Percentiles rank a stretch among this genome's conserved stretches.
Conservation (phyloP, 352 stramenopile genomes). For the Globisporangium spiculum region DNA sequence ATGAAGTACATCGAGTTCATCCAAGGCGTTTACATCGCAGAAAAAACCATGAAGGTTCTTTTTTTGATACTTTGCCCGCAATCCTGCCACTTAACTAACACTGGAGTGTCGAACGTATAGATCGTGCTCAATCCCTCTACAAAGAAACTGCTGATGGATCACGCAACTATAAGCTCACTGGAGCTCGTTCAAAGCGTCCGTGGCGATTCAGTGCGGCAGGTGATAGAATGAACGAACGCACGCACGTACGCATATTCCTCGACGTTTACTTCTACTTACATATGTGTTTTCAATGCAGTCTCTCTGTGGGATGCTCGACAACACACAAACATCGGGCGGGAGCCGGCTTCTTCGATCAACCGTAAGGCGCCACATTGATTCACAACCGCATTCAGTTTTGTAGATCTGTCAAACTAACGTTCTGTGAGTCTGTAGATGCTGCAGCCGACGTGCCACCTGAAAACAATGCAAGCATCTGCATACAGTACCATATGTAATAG, state of each 20-base stretch:
- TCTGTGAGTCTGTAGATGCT: slow-evolving; percentile 47
- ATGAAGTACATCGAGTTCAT: slow-evolving; percentile 88
- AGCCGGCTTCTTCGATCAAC: slow-evolving; percentile 76
- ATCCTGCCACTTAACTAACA: background rate
- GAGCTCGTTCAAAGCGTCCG: slow-evolving; percentile 65
- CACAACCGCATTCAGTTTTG: background rate
- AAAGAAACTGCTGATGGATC: slow-evolving; percentile 77
- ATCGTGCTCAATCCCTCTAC: slow-evolving; percentile 72
- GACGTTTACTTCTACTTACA: background rate
- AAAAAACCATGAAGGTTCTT: slow-evolving; percentile 77
- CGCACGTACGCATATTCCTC: background rate
- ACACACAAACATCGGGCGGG: slow-evolving; percentile 70
- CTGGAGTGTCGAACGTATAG: slow-evolving; percentile 20
- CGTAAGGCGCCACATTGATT: slow-evolving; percentile 26
- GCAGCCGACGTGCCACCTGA: slow-evolving; percentile 69
- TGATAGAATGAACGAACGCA: background rate
- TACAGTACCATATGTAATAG: background rate
- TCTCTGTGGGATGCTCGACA: slow-evolving; percentile 75
- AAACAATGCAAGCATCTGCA: slow-evolving; percentile 59
- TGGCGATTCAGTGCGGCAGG: slow-evolving; percentile 52
- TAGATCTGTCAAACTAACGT: background rate
- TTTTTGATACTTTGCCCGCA: background rate
- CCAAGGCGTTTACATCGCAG: slow-evolving; percentile 81
- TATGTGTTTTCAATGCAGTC: slow-evolving; percentile 33
- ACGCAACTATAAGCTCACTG: slow-evolving; percentile 70